Percentiles rank a stretch among this genome's conserved stretches.
Conservation (phyloP, 306 rosid genomes). For the Hippophae gyantsensis region DNA sequence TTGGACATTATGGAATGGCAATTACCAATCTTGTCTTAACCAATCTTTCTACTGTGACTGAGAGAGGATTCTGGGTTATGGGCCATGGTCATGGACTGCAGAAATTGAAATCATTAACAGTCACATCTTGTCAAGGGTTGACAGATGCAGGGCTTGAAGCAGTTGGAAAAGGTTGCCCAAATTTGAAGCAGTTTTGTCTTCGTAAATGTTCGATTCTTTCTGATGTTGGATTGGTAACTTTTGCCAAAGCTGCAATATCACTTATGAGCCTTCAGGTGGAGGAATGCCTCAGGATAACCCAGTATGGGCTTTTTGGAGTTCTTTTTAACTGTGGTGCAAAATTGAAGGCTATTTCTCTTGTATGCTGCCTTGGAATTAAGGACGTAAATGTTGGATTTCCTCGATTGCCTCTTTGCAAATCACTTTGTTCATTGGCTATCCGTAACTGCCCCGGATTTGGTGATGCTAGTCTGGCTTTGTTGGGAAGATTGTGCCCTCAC, state of each 20-base stretch:
- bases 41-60: slow-evolving; percentile 51
- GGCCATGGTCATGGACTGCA: slow-evolving; percentile 78
- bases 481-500: slow-evolving; percentile 69
- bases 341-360: slow-evolving; percentile 58
- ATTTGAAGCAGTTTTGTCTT: slow-evolving; percentile 53
- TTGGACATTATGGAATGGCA: slow-evolving; percentile 75
- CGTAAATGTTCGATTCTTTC: slow-evolving; percentile 54
- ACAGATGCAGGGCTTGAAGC: slow-evolving; percentile 73
- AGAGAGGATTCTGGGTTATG: slow-evolving; percentile 95
- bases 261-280: slow-evolving; percentile 74
- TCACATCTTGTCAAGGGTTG: slow-evolving; percentile 58
- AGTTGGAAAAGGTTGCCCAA: slow-evolving; percentile 80
- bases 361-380: slow-evolving; percentile 71
- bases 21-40: slow-evolving; percentile 56
- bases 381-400: slow-evolving; percentile 42
- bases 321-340: slow-evolving; percentile 57
- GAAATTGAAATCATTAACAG: slow-evolving; percentile 57
- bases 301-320: slow-evolving; percentile 56
- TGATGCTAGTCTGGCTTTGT: slow-evolving; percentile 37
- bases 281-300: slow-evolving; percentile 92
- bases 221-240: slow-evolving; percentile 63
- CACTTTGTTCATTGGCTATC: slow-evolving; percentile 51
- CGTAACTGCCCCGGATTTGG: slow-evolving; percentile 82
- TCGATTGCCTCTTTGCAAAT: slow-evolving; percentile 29
- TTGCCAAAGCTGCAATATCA: slow-evolving; percentile 56